phyloP scores from a whole-genome alignment of 768 basidiomycete species.

The Termitomyces sp. region DNA sequence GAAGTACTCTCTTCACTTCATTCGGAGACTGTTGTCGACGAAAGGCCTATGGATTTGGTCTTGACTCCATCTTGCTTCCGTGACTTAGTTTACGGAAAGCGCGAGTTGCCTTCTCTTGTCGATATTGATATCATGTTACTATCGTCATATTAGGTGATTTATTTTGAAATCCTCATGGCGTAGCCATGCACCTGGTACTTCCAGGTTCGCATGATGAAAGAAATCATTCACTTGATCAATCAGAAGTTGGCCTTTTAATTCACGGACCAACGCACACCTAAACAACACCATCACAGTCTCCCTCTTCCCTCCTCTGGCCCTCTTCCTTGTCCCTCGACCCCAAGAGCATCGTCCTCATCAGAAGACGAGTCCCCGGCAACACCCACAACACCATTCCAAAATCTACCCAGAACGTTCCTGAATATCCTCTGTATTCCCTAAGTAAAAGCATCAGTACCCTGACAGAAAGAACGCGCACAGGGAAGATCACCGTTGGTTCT shows the following conservation, averaged over 20 bases:
- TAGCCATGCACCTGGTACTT: too few relatives aligned
- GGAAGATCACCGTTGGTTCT: neutral
- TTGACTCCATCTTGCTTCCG: neutral
- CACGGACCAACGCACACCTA: conserved; percentile 2
- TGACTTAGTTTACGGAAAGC: too few relatives aligned
- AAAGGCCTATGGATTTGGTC: neutral
- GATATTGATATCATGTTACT: neutral
- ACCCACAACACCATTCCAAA: conserved; percentile 42
- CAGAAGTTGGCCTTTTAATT: neutral
- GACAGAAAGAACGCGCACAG: neutral
- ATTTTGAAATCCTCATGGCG: neutral
- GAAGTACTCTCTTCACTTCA: neutral
- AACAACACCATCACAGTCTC: conserved; percentile 23
- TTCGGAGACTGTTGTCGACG: neutral
- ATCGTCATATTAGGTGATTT: neutral
- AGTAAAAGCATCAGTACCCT: neutral
- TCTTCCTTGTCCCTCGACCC: conserved; percentile 6
- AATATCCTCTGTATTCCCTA: conserved; percentile 40
- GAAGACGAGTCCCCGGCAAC: conserved; percentile 22
- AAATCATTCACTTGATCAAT: too few relatives aligned
- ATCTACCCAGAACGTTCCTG: conserved; percentile 51
- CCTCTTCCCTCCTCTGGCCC: conserved; percentile 11
- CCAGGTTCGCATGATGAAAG: too few relatives aligned
- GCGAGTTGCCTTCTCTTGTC: neutral
- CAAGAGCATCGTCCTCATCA: conserved; percentile 42